phyloP scores from a whole-genome alignment of 768 basidiomycete genomes.

The Mycena epipterygia region DNA sequence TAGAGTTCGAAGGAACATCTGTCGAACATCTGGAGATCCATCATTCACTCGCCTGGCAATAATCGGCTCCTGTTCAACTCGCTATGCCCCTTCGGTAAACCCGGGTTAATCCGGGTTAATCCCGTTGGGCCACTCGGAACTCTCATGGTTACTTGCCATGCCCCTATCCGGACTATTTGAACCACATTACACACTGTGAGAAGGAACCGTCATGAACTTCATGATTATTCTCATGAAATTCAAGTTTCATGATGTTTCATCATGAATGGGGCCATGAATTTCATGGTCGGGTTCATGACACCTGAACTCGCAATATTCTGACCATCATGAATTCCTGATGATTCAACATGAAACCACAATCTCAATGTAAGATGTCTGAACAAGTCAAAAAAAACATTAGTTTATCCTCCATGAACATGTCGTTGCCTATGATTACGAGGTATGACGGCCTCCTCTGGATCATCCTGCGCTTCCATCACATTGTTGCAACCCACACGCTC shows the following conservation, averaged over 20 bases:
- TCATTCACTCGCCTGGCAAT: no score
- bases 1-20: no score
- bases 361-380: not conserved
- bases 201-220: constrained; percentile 15
- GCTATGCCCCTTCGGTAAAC: no score
- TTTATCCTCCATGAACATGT: not conserved
- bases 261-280: constrained; percentile 5
- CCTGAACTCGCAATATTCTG: not conserved
- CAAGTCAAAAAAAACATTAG: not conserved
- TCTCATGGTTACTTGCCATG: no score
- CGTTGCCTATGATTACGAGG: constrained; percentile 12
- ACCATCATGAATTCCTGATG: constrained; percentile 15
- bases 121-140: no score
- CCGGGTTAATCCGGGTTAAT: no score
- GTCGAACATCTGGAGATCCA: no score
- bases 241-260: constrained; percentile 7
- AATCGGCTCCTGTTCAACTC: no score
- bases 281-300: not conserved
- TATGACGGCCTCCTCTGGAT: constrained; percentile 7
- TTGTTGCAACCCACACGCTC: constrained; percentile 8
- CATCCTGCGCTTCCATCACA: not conserved
- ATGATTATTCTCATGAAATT: not conserved
- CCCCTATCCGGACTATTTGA: no score
- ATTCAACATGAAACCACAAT: not conserved
- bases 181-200: no score